These are phyloP conservation scores for Hibiscus mutabilis DNA, from an alignment of 345 rosid species.

Conservation along the genomic window DNA sequence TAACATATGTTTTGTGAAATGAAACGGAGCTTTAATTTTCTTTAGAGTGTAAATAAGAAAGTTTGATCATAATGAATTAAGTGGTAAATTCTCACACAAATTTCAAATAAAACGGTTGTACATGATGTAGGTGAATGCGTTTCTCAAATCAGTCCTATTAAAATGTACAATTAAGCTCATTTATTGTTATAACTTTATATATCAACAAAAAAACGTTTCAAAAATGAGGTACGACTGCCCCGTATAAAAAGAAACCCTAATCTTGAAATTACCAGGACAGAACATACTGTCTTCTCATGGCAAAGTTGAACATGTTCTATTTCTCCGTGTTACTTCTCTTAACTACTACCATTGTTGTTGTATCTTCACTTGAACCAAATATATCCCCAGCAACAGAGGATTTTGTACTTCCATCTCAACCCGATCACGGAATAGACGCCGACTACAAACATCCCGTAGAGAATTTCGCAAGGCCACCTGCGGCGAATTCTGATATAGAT, in stretches of 20 bases:
- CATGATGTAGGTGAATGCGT: neutral
- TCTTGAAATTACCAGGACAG: neutral
- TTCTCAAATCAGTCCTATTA: neutral
- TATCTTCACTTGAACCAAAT: neutral
- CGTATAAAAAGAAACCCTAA: neutral
- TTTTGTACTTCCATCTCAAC: too few relatives aligned
- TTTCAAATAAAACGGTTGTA: too few relatives aligned
- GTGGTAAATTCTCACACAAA: too few relatives aligned
- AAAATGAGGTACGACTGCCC: neutral
- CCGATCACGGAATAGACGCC: too few relatives aligned
- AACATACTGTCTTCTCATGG: neutral
- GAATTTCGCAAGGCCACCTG: too few relatives aligned
- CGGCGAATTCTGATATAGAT: too few relatives aligned
- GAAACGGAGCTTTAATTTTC: too few relatives aligned
- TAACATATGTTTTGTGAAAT: too few relatives aligned
- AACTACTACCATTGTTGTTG: neutral
- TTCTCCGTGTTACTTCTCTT: neutral
- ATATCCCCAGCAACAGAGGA: too few relatives aligned
- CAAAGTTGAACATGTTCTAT: neutral
- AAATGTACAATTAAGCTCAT: neutral
- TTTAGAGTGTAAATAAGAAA: too few relatives aligned
- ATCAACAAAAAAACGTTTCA: neutral
- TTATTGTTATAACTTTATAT: neutral
- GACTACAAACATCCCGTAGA: too few relatives aligned
- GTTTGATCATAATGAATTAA: too few relatives aligned